phyloP scores from a whole-genome alignment of 2,329 filamentous ascomycete genomes.

The Penicillium sclerotigenum region DNA sequence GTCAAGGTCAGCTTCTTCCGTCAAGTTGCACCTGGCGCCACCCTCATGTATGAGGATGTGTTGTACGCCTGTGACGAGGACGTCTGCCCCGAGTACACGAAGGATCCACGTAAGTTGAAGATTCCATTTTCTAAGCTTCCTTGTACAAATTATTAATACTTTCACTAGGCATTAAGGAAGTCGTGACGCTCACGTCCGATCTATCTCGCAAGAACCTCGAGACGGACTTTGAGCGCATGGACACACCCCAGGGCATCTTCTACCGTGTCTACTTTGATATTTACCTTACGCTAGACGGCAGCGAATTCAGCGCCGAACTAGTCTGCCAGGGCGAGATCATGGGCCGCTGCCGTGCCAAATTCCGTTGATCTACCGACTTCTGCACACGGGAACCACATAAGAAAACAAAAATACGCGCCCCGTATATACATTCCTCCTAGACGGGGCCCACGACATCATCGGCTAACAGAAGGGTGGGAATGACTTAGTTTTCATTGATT shows the following conservation, averaged over 20 bases:
- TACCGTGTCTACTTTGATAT: slow-evolving; percentile 71
- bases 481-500: not conserved
- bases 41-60: slow-evolving; percentile 99
- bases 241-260: slow-evolving; percentile 94
- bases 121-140: not conserved
- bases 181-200: slow-evolving; percentile 95
- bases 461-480: not conserved
- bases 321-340: slow-evolving; percentile 99
- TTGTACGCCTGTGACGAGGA: slow-evolving; percentile 97
- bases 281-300: slow-evolving; percentile 92
- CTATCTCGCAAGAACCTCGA: slow-evolving; percentile 97
- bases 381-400: not conserved
- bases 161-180: slow-evolving; percentile 86
- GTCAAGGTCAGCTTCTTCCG: slow-evolving; percentile 99
- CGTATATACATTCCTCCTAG: not conserved
- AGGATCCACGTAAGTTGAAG: slow-evolving; percentile 88
- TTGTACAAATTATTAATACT: not conserved
- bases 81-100: slow-evolving; percentile 96
- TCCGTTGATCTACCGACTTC: slow-evolving; percentile 52
- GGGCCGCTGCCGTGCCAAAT: slow-evolving; percentile 90
- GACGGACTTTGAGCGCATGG: slow-evolving; percentile 99
- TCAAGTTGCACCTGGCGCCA: slow-evolving; percentile 93
- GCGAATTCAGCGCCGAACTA: slow-evolving; percentile 95
- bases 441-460: not conserved
- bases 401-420: not conserved